A percentile compares a stretch with the other conserved stretches of the same genome.
Conservation (phyloP, 108 stramenopile species). For the Epithemia pelagica region DNA sequence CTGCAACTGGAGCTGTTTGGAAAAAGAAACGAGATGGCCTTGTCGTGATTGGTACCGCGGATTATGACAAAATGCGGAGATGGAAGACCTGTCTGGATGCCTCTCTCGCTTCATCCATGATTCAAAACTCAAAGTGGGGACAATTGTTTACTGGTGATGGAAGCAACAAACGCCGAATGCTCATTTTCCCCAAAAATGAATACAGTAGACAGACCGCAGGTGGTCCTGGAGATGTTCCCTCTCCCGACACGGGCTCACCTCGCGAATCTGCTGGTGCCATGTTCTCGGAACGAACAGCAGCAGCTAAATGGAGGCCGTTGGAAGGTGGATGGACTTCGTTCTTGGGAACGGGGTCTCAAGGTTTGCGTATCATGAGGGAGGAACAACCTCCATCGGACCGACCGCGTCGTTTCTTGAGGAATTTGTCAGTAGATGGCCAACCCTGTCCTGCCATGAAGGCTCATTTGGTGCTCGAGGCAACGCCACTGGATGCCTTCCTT, state of each 20-base stretch:
- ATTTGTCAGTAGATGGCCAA: slow-evolving; percentile 25
- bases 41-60: slow-evolving; percentile 46
- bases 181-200: neutral
- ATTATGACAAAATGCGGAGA: slow-evolving; percentile 41
- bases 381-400: slow-evolving; percentile 17
- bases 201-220: slow-evolving; percentile 16
- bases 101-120: slow-evolving; percentile 21
- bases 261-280: slow-evolving; percentile 13
- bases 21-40: slow-evolving; percentile 37
- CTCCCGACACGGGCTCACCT: neutral
- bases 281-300: slow-evolving; percentile 1
- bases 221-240: slow-evolving; percentile 15
- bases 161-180: slow-evolving; percentile 15
- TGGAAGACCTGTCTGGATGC: slow-evolving; percentile 60
- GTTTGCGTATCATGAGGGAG: slow-evolving; percentile 68
- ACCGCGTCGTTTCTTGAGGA: slow-evolving; percentile 8
- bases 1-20: slow-evolving; percentile 42
- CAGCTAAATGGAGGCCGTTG: slow-evolving; percentile 60
- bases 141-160: slow-evolving; percentile 38
- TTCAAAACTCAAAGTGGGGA: slow-evolving; percentile 42
- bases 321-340: slow-evolving; percentile 59
- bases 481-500: slow-evolving; percentile 75
- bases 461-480: slow-evolving; percentile 59
- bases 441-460: slow-evolving; percentile 63
- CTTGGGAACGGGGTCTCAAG: slow-evolving; percentile 43